phyloP scores from a whole-genome alignment of 345 rosid species.

The Linum usitatissimum region DNA sequence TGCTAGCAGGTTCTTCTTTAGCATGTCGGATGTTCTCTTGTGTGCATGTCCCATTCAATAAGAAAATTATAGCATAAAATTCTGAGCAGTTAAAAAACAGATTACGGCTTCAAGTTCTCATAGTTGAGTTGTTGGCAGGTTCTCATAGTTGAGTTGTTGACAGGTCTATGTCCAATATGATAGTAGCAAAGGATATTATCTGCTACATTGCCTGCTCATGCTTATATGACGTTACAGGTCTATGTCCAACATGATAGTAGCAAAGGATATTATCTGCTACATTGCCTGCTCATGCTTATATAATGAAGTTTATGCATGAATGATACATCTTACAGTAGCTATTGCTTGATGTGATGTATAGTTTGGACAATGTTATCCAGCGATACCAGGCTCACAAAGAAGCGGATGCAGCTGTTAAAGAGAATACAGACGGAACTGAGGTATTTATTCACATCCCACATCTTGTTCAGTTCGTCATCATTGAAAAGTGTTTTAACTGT shows the following conservation, averaged over 20 bases:
- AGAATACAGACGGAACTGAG: conserved; percentile 11
- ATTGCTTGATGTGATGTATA: conserved; percentile 6
- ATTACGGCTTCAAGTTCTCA: too few relatives aligned
- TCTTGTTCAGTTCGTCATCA: neutral
- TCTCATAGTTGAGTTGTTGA: too few relatives aligned
- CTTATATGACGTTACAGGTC: neutral
- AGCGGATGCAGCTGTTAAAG: conserved; percentile 15
- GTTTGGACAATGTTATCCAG: conserved; percentile 15
- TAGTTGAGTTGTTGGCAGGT: too few relatives aligned
- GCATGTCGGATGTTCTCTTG: too few relatives aligned
- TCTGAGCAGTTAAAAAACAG: too few relatives aligned
- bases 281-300: neutral
- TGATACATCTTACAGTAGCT: neutral
- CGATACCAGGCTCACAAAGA: conserved; percentile 11
- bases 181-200: neutral
- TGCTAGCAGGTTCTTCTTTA: too few relatives aligned
- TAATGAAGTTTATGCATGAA: too few relatives aligned
- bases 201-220: neutral
- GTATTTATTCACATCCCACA: conserved; percentile 2
- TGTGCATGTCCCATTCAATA: too few relatives aligned
- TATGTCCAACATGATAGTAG: neutral
- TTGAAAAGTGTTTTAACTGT: neutral
- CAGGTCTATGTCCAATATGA: neutral
- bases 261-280: neutral
- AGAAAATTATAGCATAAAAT: too few relatives aligned